These are phyloP conservation scores for Capronia coronata DNA, from an alignment of 2,329 filamentous ascomycete genomes.

Conservation along the genomic window DNA sequence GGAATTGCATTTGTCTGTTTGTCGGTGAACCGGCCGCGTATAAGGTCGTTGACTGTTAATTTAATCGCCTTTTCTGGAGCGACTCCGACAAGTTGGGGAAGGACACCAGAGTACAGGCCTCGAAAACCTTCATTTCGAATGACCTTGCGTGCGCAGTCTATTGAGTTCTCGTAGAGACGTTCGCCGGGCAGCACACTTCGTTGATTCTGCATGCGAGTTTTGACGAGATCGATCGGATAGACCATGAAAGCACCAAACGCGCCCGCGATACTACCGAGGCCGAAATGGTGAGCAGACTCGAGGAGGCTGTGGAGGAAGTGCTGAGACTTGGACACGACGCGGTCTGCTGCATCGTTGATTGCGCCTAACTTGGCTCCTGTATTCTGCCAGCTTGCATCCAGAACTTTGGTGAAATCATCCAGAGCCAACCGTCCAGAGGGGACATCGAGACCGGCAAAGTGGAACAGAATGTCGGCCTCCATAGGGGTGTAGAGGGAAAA, in stretches of 20 bases:
- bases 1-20: constrained; percentile 67
- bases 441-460: constrained; percentile 90
- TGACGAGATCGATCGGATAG: constrained; percentile 96
- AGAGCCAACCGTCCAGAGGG: constrained; percentile 78
- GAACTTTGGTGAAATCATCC: constrained; percentile 83
- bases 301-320: constrained; percentile 58
- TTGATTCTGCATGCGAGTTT: constrained; percentile 98
- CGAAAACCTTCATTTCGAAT: constrained; percentile 83
- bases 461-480: constrained; percentile 98
- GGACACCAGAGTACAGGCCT: constrained; percentile 87
- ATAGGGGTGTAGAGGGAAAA: constrained; percentile 97
- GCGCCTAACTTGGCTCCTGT: constrained; percentile 46
- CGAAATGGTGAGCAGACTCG: constrained; percentile 85
- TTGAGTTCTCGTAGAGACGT: constrained; percentile 89
- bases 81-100: constrained; percentile 92
- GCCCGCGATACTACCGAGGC: constrained; percentile 79
- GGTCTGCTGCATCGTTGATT: constrained; percentile 38
- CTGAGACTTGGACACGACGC: constrained; percentile 51
- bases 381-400: constrained; percentile 85
- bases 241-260: constrained; percentile 99
- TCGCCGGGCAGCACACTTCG: constrained; percentile 74
- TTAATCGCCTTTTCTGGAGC: constrained; percentile 99
- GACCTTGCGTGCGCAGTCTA: constrained; percentile 92
- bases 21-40: constrained; percentile 68
- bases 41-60: constrained; percentile 93